Conservation (phyloP, 176 grass and related monocot genomes). For the Aechmea fasciata region DNA sequence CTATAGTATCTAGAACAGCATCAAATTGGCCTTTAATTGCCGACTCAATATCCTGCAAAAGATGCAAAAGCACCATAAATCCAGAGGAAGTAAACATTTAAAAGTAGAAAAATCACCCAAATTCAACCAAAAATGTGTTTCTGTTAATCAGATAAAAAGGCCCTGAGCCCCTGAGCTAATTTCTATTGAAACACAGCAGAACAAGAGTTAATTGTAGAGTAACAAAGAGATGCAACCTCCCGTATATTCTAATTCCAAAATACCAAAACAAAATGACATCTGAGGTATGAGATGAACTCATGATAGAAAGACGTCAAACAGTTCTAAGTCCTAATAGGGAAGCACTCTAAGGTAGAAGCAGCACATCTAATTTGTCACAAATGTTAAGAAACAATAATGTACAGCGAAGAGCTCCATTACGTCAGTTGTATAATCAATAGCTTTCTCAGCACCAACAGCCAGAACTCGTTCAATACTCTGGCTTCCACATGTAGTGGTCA, state of each 20-base stretch:
- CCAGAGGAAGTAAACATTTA: neutral
- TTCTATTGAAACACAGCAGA: neutral
- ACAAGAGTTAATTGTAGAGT: too few relatives aligned
- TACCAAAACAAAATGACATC: neutral
- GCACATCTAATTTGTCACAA: neutral
- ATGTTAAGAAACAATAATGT: neutral
- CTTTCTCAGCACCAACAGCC: slow-evolving; percentile 76
- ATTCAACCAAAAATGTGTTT: neutral
- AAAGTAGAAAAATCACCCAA: slow-evolving; percentile 2
- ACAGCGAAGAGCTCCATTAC: slow-evolving; percentile 26
- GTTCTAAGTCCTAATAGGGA: neutral
- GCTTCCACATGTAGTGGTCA: slow-evolving; percentile 71
- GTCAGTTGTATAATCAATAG: slow-evolving; percentile 82
- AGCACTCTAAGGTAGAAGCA: slow-evolving; percentile 5
- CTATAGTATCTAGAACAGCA: slow-evolving; percentile 91
- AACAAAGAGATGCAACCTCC: too few relatives aligned
- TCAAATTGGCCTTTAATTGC: slow-evolving; percentile 75
- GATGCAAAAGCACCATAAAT: slow-evolving; percentile 12
- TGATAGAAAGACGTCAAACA: neutral
- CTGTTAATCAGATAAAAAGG: neutral
- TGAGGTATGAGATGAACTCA: neutral
- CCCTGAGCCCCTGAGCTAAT: neutral
- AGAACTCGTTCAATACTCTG: slow-evolving; percentile 63
- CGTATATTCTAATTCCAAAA: too few relatives aligned
- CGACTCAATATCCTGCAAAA: slow-evolving; percentile 67